phyloP scores from a whole-genome alignment of 2,329 filamentous ascomycete genomes.

The Aspergillus flavus region DNA sequence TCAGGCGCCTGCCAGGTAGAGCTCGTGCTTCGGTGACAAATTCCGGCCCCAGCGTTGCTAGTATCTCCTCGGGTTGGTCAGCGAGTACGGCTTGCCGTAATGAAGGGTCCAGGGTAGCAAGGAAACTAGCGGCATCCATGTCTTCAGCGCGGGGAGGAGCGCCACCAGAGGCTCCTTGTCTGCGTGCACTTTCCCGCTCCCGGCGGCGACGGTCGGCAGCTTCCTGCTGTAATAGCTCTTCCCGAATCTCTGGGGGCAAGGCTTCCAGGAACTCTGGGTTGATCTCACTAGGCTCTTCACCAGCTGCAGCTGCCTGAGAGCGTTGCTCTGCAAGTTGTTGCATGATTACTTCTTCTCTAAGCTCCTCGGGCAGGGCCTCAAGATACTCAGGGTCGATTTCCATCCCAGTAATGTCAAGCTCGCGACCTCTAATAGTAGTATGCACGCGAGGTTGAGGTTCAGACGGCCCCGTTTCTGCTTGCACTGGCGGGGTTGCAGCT shows the following conservation, averaged over 20 bases:
- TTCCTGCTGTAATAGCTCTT: constrained; percentile 90
- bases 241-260: constrained; percentile 83
- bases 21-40: constrained; percentile 84
- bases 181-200: constrained; percentile 78
- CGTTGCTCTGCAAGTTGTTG: constrained; percentile 83
- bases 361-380: constrained; percentile 94
- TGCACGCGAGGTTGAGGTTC: constrained; percentile 65
- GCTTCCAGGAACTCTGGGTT: constrained; percentile 94
- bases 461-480: constrained; percentile 50
- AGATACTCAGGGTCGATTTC: constrained; percentile 95
- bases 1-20: constrained; percentile 60
- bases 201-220: constrained; percentile 83
- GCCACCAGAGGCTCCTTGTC: constrained; percentile 58
- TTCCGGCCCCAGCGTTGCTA: constrained; percentile 81
- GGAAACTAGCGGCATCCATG: constrained; percentile 90
- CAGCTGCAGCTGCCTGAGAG: constrained; percentile 70
- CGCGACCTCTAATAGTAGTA: constrained; percentile 81
- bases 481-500: constrained; percentile 34
- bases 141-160: constrained; percentile 66
- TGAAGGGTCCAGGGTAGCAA: constrained; percentile 83
- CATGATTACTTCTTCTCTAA: constrained; percentile 93
- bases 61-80: constrained; percentile 86
- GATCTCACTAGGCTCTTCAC: constrained; percentile 67
- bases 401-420: constrained; percentile 90
- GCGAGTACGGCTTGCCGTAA: constrained; percentile 85